Base-by-base conservation (phyloP, 169 alveolate species). In the Eimeria falciformis region DNA sequence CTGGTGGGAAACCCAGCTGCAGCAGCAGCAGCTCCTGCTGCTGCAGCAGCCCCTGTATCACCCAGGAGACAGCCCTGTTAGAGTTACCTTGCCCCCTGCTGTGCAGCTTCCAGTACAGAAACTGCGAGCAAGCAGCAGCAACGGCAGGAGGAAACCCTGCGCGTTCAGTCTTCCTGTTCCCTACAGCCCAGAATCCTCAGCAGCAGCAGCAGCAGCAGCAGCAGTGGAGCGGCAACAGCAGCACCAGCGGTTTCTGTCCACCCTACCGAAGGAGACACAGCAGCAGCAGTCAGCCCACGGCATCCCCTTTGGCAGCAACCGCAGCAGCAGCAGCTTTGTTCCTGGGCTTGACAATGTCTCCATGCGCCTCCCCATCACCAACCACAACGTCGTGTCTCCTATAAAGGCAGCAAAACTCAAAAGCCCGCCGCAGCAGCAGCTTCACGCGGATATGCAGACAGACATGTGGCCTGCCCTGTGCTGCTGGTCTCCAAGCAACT, bases 131-230 rank as follows among this genome's bases (percentile, higher is more conserved):
- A 68, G 33, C 84, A 73, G 84, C 84, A 73, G 53, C 65, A 73
- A 37, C 84, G 18, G 84, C 84, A 43, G 84, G 43, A 45, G 62
- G 65, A 73, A 56, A 50, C 5, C 71, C 33, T 58, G 21, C 71
- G 71, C 33, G 33, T 9, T 11, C 71, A 40, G 82, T 6, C 46
- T 14, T n/a, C 78, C 33, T 21, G n/a, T 66, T 9, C 5, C 81
- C 55, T 69, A 17, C 81, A n/a, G 79, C 84, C 84, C 1, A 62
- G 84, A 56, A 73, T 73, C 56, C 3, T 73, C 65, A 4, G 18
- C 58, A 45, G 84, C 84, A 73, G 65, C 33, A 43, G 84, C 84
- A 37, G 84, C 84, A 69, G 50, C 45, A 69, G 81, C 81, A 69
- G 40, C 55, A 17, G 9, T 17, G 71, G 33, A 58, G 71, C 79